Evolutionary conservation across 2,329 filamentous ascomycete genomes (phyloP).

Genomic region (Diaporthe citrichinensis): DNA sequence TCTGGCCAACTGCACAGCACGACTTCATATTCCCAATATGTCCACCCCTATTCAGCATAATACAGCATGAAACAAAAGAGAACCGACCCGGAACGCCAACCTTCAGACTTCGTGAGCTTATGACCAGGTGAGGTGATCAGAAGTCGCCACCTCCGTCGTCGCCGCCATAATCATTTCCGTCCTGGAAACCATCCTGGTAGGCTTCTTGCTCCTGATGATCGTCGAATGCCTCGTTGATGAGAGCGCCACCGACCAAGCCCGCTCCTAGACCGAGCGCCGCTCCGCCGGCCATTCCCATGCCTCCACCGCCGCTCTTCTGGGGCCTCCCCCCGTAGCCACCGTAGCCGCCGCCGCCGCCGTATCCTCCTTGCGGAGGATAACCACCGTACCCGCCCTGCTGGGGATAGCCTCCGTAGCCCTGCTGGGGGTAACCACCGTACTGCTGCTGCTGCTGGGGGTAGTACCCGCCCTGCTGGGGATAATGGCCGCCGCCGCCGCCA

Average conservation of each 20-base stretch:
- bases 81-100: conserved; percentile 21
- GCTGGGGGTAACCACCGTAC: conserved; percentile 54
- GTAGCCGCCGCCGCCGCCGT: conserved; percentile 51
- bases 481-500: conserved; percentile 46
- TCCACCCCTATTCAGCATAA: conserved; percentile 30
- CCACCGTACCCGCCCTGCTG: conserved; percentile 45
- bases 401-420: conserved; percentile 44
- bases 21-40: neutral
- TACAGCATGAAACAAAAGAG: conserved; percentile 20
- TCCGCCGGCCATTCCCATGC: conserved; percentile 79
- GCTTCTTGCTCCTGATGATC: conserved; percentile 63
- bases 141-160: conserved; percentile 55
- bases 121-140: conserved; percentile 45
- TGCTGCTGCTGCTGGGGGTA: conserved; percentile 48
- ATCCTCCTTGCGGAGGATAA: conserved; percentile 47
- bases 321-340: conserved; percentile 51
- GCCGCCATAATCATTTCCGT: conserved; percentile 18
- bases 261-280: conserved; percentile 85
- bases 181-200: conserved; percentile 51
- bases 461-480: conserved; percentile 53
- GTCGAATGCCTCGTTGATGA: conserved; percentile 78
- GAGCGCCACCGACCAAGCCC: conserved; percentile 82
- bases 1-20: conserved; percentile 16
- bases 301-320: conserved; percentile 51
- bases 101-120: conserved; percentile 6